These are phyloP conservation scores for Trichoderma oligosporum DNA, from an alignment of 2,329 filamentous ascomycete species.

Conservation along the genomic window DNA sequence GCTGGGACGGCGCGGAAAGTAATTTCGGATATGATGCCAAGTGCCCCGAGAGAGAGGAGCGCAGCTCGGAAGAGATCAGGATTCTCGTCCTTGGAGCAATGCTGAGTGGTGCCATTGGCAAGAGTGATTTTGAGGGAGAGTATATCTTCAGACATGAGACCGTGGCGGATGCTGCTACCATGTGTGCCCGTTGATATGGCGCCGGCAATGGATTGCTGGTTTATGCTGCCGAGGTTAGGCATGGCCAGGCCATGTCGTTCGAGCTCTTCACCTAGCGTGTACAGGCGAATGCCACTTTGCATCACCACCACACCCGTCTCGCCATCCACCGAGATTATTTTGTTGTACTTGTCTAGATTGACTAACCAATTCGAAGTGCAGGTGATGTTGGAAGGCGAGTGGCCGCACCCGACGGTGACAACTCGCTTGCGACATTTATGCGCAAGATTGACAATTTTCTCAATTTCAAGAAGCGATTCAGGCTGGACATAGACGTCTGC, in stretches of 20 bases:
- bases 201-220: constrained; percentile 87
- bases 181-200: constrained; percentile 93
- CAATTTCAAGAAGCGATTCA: constrained; percentile 71
- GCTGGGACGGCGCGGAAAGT: constrained; percentile 76
- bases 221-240: constrained; percentile 91
- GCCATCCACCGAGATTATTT: constrained; percentile 66
- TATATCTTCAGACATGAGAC: constrained; percentile 77
- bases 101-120: constrained; percentile 69
- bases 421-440: constrained; percentile 76
- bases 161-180: constrained; percentile 79
- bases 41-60: constrained; percentile 78
- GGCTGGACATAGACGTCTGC: constrained; percentile 92
- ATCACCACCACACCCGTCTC: constrained; percentile 67
- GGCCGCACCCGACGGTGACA: constrained; percentile 82
- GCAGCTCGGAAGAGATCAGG: constrained; percentile 82
- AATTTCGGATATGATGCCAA: constrained; percentile 88
- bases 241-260: constrained; percentile 75
- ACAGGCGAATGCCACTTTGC: constrained; percentile 83
- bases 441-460: constrained; percentile 77
- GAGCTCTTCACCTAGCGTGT: constrained; percentile 67
- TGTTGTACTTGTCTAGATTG: constrained; percentile 80
- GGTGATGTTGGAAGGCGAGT: constrained; percentile 88
- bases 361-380: constrained; percentile 93
- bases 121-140: constrained; percentile 74
- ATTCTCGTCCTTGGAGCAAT: constrained; percentile 66